Evolutionary conservation across 176 grass and related monocot genomes (phyloP).

Genomic region (Juncus inflexus): DNA sequence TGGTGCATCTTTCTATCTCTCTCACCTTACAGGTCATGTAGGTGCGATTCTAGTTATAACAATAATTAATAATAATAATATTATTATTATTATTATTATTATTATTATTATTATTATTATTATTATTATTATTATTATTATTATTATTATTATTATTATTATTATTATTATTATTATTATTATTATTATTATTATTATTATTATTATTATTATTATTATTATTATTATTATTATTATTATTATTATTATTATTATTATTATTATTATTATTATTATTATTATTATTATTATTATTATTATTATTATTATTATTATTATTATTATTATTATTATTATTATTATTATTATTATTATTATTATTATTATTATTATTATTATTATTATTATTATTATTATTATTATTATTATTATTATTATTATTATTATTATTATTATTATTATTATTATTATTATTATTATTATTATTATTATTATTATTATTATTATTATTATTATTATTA

Average conservation of each 20-base stretch:
- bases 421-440: background rate
- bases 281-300: background rate
- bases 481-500: background rate
- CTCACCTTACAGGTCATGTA: conserved; percentile 91
- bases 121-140: background rate
- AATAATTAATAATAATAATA: background rate
- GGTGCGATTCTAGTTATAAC: conserved; percentile 30
- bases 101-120: background rate
- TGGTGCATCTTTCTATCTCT: conserved; percentile 91
- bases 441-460: conserved; percentile 1
- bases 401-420: background rate
- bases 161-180: background rate
- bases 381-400: conserved; percentile 1
- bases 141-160: conserved; percentile 1
- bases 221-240: background rate
- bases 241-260: background rate
- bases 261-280: conserved; percentile 1
- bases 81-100: conserved; percentile 1
- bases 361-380: background rate
- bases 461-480: background rate
- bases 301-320: background rate
- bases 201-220: conserved; percentile 1
- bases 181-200: background rate
- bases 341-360: background rate
- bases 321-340: conserved; percentile 1